A percentile compares a stretch with the other conserved stretches of the same genome.
These are phyloP conservation scores for Erodium maritimum DNA, from an alignment of 345 rosid genomes.

Conservation along the genomic window DNA sequence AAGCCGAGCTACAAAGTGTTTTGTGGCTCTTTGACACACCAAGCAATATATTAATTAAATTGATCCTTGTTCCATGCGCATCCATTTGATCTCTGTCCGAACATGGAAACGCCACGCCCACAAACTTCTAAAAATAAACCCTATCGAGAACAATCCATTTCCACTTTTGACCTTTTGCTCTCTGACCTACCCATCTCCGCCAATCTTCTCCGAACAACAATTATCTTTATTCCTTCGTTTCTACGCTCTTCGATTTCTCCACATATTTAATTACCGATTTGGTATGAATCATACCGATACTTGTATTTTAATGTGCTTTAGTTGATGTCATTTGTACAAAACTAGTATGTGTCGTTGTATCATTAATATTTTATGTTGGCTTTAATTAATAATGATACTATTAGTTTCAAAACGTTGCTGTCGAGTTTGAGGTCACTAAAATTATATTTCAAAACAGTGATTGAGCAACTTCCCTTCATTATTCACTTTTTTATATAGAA, in stretches of 20 bases:
- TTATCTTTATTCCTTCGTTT: background rate
- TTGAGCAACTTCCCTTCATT: no score
- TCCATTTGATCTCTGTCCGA: slow-evolving; percentile 5
- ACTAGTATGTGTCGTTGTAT: no score
- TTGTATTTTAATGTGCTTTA: no score
- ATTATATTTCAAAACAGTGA: no score
- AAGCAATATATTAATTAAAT: background rate
- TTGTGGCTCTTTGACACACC: slow-evolving; percentile 29
- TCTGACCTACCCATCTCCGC: background rate
- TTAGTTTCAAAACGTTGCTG: no score
- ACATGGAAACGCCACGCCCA: background rate
- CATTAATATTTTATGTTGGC: no score
- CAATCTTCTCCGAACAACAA: background rate
- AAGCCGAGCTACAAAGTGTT: background rate
- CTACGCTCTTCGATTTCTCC: background rate
- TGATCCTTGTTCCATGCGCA: slow-evolving; percentile 20
- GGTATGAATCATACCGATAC: no score
- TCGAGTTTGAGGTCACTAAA: no score
- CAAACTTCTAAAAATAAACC: slow-evolving; percentile 1
- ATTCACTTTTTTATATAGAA: no score
- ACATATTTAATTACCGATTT: no score
- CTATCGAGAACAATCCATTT: slow-evolving; percentile 3
- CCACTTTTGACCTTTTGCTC: background rate
- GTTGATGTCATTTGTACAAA: no score
- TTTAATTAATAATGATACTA: no score